Evolutionary conservation across 2,329 filamentous ascomycete species (phyloP).

Genomic region (Cordyceps farinosa): DNA sequence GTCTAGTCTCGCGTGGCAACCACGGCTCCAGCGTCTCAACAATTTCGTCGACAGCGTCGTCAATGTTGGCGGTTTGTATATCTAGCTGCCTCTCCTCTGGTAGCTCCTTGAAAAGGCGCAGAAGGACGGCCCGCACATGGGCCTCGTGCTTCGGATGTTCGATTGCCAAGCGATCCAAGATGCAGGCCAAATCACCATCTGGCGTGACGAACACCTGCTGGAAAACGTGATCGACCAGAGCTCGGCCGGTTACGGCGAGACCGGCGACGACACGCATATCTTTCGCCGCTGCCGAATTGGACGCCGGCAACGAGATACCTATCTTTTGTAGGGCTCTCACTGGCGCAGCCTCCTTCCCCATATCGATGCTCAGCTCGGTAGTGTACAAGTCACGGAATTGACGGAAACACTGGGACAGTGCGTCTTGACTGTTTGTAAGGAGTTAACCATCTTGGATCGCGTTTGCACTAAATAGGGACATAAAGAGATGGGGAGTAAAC

Average conservation of each 20-base stretch:
- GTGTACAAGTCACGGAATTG: neutral
- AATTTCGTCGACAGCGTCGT: neutral
- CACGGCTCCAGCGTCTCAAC: neutral
- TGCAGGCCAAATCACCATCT: neutral
- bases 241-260: neutral
- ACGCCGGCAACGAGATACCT: neutral
- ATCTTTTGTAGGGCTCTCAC: neutral
- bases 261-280: constrained; percentile 3
- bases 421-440: neutral
- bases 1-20: neutral
- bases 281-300: neutral
- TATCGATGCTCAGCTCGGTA: neutral
- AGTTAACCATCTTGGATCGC: neutral
- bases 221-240: neutral
- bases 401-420: neutral
- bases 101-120: neutral
- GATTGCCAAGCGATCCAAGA: neutral
- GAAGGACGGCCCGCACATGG: neutral
- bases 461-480: neutral
- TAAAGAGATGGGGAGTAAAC: neutral
- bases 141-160: neutral
- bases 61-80: neutral
- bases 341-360: neutral
- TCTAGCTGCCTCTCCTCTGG: neutral
- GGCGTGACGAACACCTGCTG: neutral